Evolutionary conservation across 345 rosid species (phyloP), one percentile per base, ranked within the genome.

Genomic region (Camelina hispida): DNA sequence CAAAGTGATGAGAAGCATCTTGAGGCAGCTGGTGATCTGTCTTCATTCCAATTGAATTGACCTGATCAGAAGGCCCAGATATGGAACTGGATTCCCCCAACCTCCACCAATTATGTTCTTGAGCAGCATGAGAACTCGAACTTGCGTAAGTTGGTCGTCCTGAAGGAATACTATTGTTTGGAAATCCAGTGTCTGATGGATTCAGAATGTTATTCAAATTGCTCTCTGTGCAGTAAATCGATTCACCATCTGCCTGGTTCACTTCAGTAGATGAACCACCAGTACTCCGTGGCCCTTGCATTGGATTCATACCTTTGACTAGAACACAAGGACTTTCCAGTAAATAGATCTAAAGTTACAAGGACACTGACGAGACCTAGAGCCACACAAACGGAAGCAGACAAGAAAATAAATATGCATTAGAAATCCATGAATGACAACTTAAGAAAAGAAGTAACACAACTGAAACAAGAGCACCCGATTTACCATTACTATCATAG

Each of bases 11-110:
- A 73, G 66, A 61, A 71, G 73, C 76, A 48, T 67, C 75, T 55
- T 89, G 63, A 58, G 87, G 40, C 74, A 84, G 75, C 79, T 72
- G 76, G 47, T 82, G 83, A 64, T 88, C 89, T 75, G 80, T 78
- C 77, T 88, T 82, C 62, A 81, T 73, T 62, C 66, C 85, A 79
- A 78, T 83, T 67, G 82, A 79, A 62, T 56, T 70, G 53, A 70
- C 80, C 72, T 82, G 88, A 78, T 81, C 74, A 80, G 83, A 84
- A 28, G 73, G 40, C 60, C 72, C 79, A 12, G 74, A 69, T 58
- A 83, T 68, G 37, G 89, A 85, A 81, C 89, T 85, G 30, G 92
- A 78, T 73, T 91, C 97, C 43, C 91, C 88, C 16, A 79, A 80
- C 77, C 73, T 88, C 96, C 89, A 87, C 73, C 84, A 81, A 78